These are phyloP conservation scores for Phalaenopsis equestris DNA, from an alignment of 106 monocot species.

Conservation along the genomic window DNA sequence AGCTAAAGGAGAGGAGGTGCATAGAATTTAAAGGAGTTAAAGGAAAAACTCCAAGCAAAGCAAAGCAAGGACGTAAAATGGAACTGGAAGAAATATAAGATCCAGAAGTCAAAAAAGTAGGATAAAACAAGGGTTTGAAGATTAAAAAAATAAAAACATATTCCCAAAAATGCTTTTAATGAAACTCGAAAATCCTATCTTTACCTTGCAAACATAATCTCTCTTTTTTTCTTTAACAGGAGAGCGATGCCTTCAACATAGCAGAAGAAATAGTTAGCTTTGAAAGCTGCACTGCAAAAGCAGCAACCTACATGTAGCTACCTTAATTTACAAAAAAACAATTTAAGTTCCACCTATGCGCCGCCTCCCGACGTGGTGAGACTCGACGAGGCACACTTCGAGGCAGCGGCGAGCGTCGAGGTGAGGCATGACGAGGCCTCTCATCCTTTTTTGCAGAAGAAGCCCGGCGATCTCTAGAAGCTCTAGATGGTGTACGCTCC, in stretches of 20 bases:
- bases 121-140: neutral
- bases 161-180: neutral
- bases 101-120: slow-evolving; percentile 4
- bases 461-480: slow-evolving; percentile 52
- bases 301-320: slow-evolving; percentile 60
- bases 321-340: slow-evolving; percentile 42
- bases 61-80: neutral
- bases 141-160: neutral
- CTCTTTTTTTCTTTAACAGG: slow-evolving; percentile 98
- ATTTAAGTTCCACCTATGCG: slow-evolving; percentile 82
- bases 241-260: slow-evolving; percentile 91
- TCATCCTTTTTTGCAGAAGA: slow-evolving; percentile 63
- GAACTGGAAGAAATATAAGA: neutral
- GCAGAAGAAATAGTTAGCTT: slow-evolving; percentile 68
- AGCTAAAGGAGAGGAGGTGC: neutral
- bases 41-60: neutral
- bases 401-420: slow-evolving; percentile 40
- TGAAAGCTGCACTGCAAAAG: slow-evolving; percentile 49
- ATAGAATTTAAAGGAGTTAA: neutral
- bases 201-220: slow-evolving; percentile 99
- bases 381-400: slow-evolving; percentile 42
- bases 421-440: slow-evolving; percentile 32
- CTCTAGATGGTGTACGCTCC: slow-evolving; percentile 53
- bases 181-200: slow-evolving; percentile 9
- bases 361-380: slow-evolving; percentile 53